Conservation (phyloP, 2,329 filamentous ascomycete species). For the Metarhizium album region DNA sequence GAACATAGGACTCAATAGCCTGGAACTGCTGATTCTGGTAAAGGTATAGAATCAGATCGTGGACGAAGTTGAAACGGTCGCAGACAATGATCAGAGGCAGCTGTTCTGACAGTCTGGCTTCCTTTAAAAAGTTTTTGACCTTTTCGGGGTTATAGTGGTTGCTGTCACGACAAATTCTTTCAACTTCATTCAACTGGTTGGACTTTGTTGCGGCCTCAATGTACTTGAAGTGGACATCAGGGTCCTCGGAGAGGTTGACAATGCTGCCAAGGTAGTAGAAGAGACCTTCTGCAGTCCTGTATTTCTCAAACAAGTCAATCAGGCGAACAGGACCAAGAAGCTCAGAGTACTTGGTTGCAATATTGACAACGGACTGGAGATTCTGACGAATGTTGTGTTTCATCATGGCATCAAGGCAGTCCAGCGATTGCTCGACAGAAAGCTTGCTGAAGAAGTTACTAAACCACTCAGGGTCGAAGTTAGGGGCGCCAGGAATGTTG, state of each 20-base stretch:
- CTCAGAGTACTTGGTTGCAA: slow-evolving; percentile 97
- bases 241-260: slow-evolving; percentile 90
- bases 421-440: slow-evolving; percentile 88
- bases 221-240: slow-evolving; percentile 98
- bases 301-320: slow-evolving; percentile 93
- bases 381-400: slow-evolving; percentile 96
- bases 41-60: slow-evolving; percentile 89
- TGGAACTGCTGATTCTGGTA: slow-evolving; percentile 99
- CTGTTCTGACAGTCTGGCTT: slow-evolving; percentile 84
- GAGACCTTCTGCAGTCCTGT: slow-evolving; percentile 90
- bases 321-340: slow-evolving; percentile 77
- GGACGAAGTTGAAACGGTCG: slow-evolving; percentile 98
- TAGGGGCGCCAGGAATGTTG: slow-evolving; percentile 71
- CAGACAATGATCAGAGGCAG: slow-evolving; percentile 96
- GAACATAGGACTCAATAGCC: slow-evolving; percentile 96
- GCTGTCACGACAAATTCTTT: slow-evolving; percentile 93
- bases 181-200: slow-evolving; percentile 88
- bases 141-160: slow-evolving; percentile 85
- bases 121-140: slow-evolving; percentile 99
- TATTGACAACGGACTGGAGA: slow-evolving; percentile 84
- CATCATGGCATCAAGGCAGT: slow-evolving; percentile 93
- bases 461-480: slow-evolving; percentile 84
- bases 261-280: slow-evolving; percentile 98
- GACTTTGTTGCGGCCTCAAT: slow-evolving; percentile 94
- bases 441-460: slow-evolving; percentile 87